Conservation (phyloP, 148 eudicot species). For the Chenopodium album region DNA sequence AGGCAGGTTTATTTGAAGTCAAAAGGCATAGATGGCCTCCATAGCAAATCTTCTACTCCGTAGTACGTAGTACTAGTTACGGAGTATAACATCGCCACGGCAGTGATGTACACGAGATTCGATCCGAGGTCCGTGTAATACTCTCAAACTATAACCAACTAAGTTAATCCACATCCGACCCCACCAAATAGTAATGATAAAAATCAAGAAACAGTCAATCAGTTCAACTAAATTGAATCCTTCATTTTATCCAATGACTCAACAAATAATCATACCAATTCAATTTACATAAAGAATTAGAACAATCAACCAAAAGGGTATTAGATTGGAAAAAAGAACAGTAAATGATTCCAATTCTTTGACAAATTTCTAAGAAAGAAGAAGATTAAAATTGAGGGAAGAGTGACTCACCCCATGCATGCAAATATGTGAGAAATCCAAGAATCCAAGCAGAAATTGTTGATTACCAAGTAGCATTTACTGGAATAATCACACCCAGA, state of each 20-base stretch:
- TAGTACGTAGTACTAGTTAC: background rate
- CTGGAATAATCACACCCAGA: conserved; percentile 21
- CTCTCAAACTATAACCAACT: too few relatives aligned
- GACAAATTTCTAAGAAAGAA: background rate
- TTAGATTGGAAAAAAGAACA: background rate
- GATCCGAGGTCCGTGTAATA: too few relatives aligned
- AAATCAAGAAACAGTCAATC: background rate
- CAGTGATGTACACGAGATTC: too few relatives aligned
- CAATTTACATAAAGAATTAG: background rate
- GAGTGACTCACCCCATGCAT: conserved; percentile 63
- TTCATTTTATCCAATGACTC: background rate
- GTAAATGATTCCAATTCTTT: conserved; percentile 12
- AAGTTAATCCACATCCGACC: too few relatives aligned
- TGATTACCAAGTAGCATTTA: too few relatives aligned
- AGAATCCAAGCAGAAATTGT: conserved; percentile 12
- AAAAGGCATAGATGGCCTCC: background rate
- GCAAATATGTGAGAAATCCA: conserved; percentile 47
- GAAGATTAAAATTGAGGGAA: background rate
- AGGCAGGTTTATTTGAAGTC: background rate
- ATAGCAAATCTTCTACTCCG: background rate
- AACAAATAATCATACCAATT: background rate
- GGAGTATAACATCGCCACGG: background rate
- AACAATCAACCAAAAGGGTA: background rate
- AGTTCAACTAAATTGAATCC: background rate
- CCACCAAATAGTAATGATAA: background rate